Percentiles rank a stretch among this genome's conserved stretches.
These are phyloP conservation scores for Solanum tarijense DNA, from an alignment of 257 asterid genomes.

Conservation along the genomic window DNA sequence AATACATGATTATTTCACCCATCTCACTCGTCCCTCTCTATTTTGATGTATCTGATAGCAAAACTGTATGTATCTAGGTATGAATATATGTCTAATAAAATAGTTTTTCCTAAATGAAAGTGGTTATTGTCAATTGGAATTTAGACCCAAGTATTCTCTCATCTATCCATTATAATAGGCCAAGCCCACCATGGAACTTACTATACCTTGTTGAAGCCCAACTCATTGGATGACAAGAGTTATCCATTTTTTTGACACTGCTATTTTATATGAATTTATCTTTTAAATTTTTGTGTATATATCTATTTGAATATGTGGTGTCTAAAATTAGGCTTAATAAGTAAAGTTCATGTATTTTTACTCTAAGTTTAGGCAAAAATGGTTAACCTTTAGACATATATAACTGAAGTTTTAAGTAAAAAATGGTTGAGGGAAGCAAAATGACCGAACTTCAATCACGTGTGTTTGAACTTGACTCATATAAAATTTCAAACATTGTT, in stretches of 20 bases:
- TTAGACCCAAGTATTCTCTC: not conserved
- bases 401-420: not conserved
- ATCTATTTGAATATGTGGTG: not conserved
- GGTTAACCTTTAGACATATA: not conserved
- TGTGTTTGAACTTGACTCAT: not conserved
- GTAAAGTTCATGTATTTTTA: not conserved
- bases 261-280: not conserved
- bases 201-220: not conserved
- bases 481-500: not conserved
- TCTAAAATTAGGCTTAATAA: not conserved
- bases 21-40: not conserved
- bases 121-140: not conserved
- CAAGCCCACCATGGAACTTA: not conserved
- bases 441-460: not conserved
- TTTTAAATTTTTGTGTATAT: not conserved
- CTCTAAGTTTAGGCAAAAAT: not conserved
- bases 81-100: too few species aligned
- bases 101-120: not conserved
- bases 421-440: not conserved
- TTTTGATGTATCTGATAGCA: too few species aligned
- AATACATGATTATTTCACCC: not conserved
- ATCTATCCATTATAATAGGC: not conserved
- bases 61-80: too few species aligned
- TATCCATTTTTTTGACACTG: not conserved
- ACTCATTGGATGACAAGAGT: not conserved